phyloP scores from a whole-genome alignment of 805 yeast species.

The Cyberlindnera xylosilytica region DNA sequence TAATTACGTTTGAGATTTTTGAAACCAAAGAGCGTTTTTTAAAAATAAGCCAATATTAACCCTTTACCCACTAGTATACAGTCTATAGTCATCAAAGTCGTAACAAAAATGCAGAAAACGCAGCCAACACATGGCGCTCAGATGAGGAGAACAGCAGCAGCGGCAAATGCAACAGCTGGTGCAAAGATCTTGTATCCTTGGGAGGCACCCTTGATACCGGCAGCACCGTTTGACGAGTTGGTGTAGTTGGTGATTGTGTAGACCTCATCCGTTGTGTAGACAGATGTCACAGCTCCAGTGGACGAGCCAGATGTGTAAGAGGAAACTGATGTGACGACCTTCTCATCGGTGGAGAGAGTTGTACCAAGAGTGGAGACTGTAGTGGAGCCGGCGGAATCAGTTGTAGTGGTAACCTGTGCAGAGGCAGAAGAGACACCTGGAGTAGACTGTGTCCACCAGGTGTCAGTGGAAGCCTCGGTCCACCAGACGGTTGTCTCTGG shows the following conservation, averaged over 20 bases:
- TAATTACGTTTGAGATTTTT: no score
- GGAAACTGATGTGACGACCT: constrained; percentile 12
- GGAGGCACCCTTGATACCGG: constrained; percentile 6
- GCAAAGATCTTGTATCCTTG: constrained; percentile 5
- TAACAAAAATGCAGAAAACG: background rate
- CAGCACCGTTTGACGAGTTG: constrained; percentile 15
- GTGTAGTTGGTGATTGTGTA: constrained; percentile 15
- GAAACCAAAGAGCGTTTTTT: no score
- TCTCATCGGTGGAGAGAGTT: constrained; percentile 10
- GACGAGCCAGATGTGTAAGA: constrained; percentile 15
- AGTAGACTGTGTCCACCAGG: constrained; percentile 10
- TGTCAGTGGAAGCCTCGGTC: constrained; percentile 2
- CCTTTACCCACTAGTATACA: constrained; percentile 1
- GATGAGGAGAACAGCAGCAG: constrained; percentile 13
- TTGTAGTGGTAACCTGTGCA: constrained; percentile 11
- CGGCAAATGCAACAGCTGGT: constrained; percentile 17
- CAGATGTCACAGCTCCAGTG: constrained; percentile 15
- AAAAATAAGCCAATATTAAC: no score
- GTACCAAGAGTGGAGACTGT: constrained; percentile 14
- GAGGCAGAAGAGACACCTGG: constrained; percentile 4
- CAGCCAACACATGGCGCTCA: background rate
- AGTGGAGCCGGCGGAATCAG: constrained; percentile 11
- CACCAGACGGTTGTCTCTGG: constrained; percentile 7
- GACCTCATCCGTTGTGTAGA: constrained; percentile 14
- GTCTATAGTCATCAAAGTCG: constrained; percentile 6